phyloP scores from a whole-genome alignment of 495 filamentous ascomycete species.

The Aspergillus panamensis region DNA sequence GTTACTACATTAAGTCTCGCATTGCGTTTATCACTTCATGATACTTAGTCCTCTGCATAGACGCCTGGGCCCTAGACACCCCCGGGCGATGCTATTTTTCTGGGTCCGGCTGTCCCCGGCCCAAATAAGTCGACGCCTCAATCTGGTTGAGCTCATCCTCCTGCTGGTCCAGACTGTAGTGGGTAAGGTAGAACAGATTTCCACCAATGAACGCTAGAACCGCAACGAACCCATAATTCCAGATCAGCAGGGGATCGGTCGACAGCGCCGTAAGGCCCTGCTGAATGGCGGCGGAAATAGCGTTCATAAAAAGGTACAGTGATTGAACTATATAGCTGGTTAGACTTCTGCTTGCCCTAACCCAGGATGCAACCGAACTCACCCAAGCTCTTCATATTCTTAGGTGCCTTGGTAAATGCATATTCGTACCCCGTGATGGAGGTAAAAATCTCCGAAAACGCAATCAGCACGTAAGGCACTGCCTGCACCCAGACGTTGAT shows the following conservation, averaged over 20 bases:
- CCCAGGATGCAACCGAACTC: constrained; percentile 10
- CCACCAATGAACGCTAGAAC: constrained; percentile 57
- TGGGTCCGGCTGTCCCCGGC: constrained; percentile 8
- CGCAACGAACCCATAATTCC: constrained; percentile 63
- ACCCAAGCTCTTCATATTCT: constrained; percentile 37
- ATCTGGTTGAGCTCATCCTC: constrained; percentile 63
- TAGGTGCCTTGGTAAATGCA: constrained; percentile 38
- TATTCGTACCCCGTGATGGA: constrained; percentile 56
- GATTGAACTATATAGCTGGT: constrained; percentile 52
- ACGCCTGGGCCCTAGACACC: background rate
- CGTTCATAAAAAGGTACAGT: constrained; percentile 60
- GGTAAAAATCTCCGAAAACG: constrained; percentile 64
- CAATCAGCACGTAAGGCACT: constrained; percentile 58
- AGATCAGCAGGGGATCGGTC: constrained; percentile 60
- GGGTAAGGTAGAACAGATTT: constrained; percentile 55
- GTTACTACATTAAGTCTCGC: background rate
- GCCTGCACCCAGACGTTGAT: constrained; percentile 57
- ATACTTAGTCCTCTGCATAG: background rate
- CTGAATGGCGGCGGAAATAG: constrained; percentile 59
- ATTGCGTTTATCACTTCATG: background rate
- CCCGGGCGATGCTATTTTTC: background rate
- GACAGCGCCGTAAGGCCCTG: constrained; percentile 60
- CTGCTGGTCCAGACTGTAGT: constrained; percentile 53
- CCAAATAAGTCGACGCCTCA: constrained; percentile 22
- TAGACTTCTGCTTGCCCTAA: background rate